Evolutionary conservation across 1,284 basidiomycete species (phyloP), one percentile per base, ranked within the genome.

Genomic region (Phylloboletellus chloephorus): DNA sequence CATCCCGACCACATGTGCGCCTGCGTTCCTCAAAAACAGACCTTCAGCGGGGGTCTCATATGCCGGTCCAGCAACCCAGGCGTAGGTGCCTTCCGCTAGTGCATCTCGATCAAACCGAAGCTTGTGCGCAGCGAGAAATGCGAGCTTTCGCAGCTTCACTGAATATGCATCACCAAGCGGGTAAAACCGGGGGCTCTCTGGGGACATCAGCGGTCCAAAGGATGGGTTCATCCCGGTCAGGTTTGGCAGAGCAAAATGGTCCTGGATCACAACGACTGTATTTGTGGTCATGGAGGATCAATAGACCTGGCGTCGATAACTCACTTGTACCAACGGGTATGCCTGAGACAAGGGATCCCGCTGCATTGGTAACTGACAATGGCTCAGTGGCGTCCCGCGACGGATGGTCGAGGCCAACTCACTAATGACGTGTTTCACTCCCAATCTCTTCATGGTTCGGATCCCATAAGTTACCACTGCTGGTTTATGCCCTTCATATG

Each of bases 1-100:
- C 88, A 92, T 91, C 3, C 88, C 88, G 2, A 91, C 88, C 7
- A 89, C 83, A 53, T 89, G 87, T 3, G 79, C 87, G 4, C 87
- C 88, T 1, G 74, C 76, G n/a, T 63, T 63, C 16, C 84, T 68
- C 35, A 90, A 63, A 58, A 88, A 77, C 31, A 78, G 67, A n/a
- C 87, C 87, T 52, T 90, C 87, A 0, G 84, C 85, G 1, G 84
- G 78, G 0, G 84, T 85, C 64, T 92, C 89, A 60, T 91, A 92
- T 4, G 85, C 84, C 1, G 88, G 88, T 1, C 86, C 87, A 19
- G 78, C 73, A 28, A 92, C 89, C 83, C 88, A 91, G 4, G 87
- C 87, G 52, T 92, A 92, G 0, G 76, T 80, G 0, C 88, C 88
- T 56, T 89, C 88, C 4, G 74, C 74, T 12, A 87, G 65, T 8